These are phyloP conservation scores for Pilasporangium apinafurcum DNA, from an alignment of 352 stramenopile species.

Conservation along the genomic window DNA sequence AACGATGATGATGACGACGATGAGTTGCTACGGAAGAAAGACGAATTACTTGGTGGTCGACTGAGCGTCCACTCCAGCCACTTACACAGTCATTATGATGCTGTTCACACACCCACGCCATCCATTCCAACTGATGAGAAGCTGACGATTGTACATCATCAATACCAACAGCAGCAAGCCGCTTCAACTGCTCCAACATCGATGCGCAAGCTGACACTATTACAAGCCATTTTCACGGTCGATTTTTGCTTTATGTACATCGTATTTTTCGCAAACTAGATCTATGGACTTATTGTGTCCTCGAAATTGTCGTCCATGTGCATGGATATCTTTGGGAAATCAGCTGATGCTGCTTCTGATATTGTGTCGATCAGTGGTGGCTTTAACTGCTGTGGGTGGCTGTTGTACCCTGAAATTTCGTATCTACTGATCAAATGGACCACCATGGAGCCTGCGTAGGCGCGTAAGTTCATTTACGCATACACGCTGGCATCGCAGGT, in stretches of 20 bases:
- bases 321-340: conserved; percentile 42
- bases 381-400: conserved; percentile 47
- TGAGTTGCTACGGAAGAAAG: too few species aligned
- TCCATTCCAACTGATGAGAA: too few species aligned
- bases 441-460: conserved; percentile 41
- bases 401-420: conserved; percentile 41
- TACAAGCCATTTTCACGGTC: conserved; percentile 38
- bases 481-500: conserved; percentile 50
- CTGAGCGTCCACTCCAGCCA: conserved; percentile 26
- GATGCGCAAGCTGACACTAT: conserved; percentile 41
- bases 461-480: conserved; percentile 54
- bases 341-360: conserved; percentile 18
- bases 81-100: too few species aligned
- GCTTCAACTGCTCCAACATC: conserved; percentile 33
- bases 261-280: conserved; percentile 59
- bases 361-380: conserved; percentile 55
- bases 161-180: conserved; percentile 14
- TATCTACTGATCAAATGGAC: conserved; percentile 27
- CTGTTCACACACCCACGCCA: too few species aligned
- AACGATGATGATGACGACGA: too few species aligned
- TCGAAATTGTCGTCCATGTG: conserved; percentile 54
- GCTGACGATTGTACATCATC: conserved; percentile 45
- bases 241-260: conserved; percentile 64
- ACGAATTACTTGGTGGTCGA: conserved; percentile 26
- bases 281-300: conserved; percentile 58